Evolutionary conservation across 176 grass and related monocot species (phyloP).

Genomic region (Eragrostis curvula): DNA sequence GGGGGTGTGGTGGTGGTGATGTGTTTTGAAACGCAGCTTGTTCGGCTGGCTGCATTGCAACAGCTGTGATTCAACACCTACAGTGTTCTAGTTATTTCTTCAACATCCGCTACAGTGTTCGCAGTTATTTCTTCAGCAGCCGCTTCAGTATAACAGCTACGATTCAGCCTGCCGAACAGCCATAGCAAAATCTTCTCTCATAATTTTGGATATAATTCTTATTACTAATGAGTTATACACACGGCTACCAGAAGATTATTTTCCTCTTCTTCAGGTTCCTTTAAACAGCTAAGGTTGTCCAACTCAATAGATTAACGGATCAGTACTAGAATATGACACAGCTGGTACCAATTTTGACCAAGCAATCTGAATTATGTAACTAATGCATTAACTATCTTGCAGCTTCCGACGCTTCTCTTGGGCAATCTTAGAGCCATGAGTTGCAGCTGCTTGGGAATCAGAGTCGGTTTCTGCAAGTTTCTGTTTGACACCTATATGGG

Average conservation of each 20-base stretch:
- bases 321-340: conserved; percentile 8
- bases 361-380: conserved; percentile 27
- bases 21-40: too few relatives aligned
- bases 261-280: conserved; percentile 8
- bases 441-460: conserved; percentile 6
- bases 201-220: conserved; percentile 29
- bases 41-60: too few relatives aligned
- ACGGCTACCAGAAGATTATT: conserved; percentile 21
- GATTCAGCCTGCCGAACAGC: too few relatives aligned
- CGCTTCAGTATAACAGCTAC: too few relatives aligned
- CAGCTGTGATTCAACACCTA: too few relatives aligned
- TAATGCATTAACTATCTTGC: conserved; percentile 36
- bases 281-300: conserved; percentile 31
- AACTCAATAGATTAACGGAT: conserved; percentile 24
- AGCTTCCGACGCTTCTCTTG: conserved; percentile 44
- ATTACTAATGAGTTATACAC: conserved; percentile 47
- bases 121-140: too few relatives aligned
- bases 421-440: conserved; percentile 3
- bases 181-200: conserved; percentile 8
- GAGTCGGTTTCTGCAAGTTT: conserved; percentile 40
- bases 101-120: too few relatives aligned
- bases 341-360: conserved; percentile 31
- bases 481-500: conserved; percentile 38
- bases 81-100: too few relatives aligned
- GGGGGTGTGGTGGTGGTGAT: too few relatives aligned